Conservation (phyloP, 202 grass and related monocot species). For the Schoenoplectus triqueter region DNA sequence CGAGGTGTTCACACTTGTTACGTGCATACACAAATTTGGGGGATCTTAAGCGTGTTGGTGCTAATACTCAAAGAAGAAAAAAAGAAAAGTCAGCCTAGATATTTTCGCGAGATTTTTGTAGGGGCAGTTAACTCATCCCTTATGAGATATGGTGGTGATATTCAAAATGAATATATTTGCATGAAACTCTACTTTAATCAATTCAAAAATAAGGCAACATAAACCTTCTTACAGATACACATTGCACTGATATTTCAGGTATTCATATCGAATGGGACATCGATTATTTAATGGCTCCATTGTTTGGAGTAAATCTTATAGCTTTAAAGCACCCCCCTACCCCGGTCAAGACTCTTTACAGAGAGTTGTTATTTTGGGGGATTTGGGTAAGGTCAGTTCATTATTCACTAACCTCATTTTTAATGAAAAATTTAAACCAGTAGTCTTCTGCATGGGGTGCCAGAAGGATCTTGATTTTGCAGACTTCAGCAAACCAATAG, state of each 20-base stretch:
- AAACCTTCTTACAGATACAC: not conserved
- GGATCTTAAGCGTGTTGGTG: no score
- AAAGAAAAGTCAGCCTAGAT: no score
- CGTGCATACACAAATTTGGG: no score
- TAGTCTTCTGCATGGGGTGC: not conserved
- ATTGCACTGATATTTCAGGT: conserved; percentile 54
- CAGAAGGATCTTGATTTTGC: conserved; percentile 6
- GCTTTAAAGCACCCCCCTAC: conserved; percentile 83
- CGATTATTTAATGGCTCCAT: conserved; percentile 59
- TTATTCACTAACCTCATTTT: not conserved
- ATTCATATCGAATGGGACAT: conserved; percentile 81
- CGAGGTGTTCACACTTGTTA: no score
- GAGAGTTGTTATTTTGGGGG: conserved; percentile 83
- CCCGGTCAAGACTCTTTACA: conserved; percentile 89
- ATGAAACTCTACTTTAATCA: not conserved
- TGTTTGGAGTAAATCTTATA: conserved; percentile 76
- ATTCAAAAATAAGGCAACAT: not conserved
- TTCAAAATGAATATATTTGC: not conserved
- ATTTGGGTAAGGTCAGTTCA: conserved; percentile 75
- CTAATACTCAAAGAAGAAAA: no score
- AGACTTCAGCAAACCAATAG: conserved; percentile 12
- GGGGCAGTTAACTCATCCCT: no score
- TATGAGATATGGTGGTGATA: conserved; percentile 7
- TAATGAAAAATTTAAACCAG: conserved; percentile 5
- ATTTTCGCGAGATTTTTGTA: no score